A percentile compares a stretch with the other conserved stretches of the same genome.
Conservation (phyloP, 768 basidiomycete genomes). For the Boletellus ananiceps region DNA sequence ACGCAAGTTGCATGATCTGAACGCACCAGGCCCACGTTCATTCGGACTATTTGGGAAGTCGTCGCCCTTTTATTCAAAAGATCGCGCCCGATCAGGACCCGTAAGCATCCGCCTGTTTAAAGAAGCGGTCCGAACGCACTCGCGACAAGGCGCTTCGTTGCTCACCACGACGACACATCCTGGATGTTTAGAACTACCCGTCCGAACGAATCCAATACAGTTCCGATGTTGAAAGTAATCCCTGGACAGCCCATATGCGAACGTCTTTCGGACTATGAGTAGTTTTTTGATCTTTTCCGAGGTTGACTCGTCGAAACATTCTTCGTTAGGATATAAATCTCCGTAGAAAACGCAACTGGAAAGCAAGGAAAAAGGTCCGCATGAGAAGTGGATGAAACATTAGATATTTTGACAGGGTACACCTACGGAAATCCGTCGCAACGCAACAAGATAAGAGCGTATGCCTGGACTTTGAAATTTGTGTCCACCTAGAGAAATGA, state of each 20-base stretch:
- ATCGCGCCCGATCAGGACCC: not conserved
- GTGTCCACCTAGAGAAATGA: slow-evolving; percentile 47
- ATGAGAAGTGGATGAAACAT: not conserved
- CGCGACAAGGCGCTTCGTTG: slow-evolving; percentile 37
- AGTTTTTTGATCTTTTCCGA: slow-evolving; percentile 50
- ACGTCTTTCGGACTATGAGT: slow-evolving; percentile 57
- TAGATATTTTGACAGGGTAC: not conserved
- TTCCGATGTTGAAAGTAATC: slow-evolving; percentile 59
- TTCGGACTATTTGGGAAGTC: slow-evolving; percentile 40
- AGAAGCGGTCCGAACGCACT: slow-evolving; percentile 13
- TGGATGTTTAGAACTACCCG: slow-evolving; percentile 47
- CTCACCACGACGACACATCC: slow-evolving; percentile 74
- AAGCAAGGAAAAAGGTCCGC: not conserved
- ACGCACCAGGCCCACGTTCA: slow-evolving; percentile 64
- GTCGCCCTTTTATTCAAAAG: not conserved
- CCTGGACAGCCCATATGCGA: slow-evolving; percentile 57
- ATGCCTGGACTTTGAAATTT: slow-evolving; percentile 78
- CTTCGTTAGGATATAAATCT: slow-evolving; percentile 69
- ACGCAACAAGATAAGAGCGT: slow-evolving; percentile 73
- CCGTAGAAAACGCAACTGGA: slow-evolving; percentile 84
- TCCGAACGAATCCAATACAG: slow-evolving; percentile 74
- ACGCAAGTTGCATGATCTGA: slow-evolving; percentile 3
- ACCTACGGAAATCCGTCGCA: slow-evolving; percentile 70
- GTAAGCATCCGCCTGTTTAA: not conserved
- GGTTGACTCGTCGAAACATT: slow-evolving; percentile 55